Evolutionary conservation across 208 protist genomes (phyloP), one percentile per base, ranked within the genome.

Genomic region (Leishmania amazonensis): DNA sequence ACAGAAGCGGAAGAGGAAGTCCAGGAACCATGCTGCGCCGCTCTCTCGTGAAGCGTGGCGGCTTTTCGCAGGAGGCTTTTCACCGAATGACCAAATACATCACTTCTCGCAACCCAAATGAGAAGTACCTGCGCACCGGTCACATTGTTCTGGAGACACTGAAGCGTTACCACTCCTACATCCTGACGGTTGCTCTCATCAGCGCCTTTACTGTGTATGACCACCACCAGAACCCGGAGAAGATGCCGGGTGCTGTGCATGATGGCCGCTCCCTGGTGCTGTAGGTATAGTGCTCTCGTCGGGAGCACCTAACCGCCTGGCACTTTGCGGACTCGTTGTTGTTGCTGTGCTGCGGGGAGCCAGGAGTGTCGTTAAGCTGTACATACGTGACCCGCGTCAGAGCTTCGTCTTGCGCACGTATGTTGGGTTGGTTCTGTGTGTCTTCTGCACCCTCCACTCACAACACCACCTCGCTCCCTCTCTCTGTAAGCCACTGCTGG

Each of bases 71-170:
- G 85, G 93, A 96, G 89, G 81, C 93, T 31, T 95, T 96, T 79
- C 89, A 96, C 78, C 89, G 93, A 51, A 95, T 95, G 90, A 94
- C 88, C 58, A 94, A 93, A 79, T 95, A 97, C 84, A 92, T 97
- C 65, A 95, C 88, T n/a, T 93, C 89, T n/a, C 93, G 93, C 42
- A 93, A 95, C 81, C 93, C 93, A 0, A 97, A 97, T 72, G 93
- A 97, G 81, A 94, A 93, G 87, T 92, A 93, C 76, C 79, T 97
- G 58, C 91, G 93, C 64, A 95, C 92, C 0, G 92, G 92, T 11
- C 93, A 96, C 84, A 95, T 96, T 82, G 84, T 95, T 8, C 78
- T 96, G 8, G 92, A 96, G 79, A 94, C 90, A 31, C 79, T 95
- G 72, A 96, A 96, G 84, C 89, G 91, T 70, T 95, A 94, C 83